Conservation (phyloP, 768 basidiomycete species). For the Brasilioporus rufonigricans region DNA sequence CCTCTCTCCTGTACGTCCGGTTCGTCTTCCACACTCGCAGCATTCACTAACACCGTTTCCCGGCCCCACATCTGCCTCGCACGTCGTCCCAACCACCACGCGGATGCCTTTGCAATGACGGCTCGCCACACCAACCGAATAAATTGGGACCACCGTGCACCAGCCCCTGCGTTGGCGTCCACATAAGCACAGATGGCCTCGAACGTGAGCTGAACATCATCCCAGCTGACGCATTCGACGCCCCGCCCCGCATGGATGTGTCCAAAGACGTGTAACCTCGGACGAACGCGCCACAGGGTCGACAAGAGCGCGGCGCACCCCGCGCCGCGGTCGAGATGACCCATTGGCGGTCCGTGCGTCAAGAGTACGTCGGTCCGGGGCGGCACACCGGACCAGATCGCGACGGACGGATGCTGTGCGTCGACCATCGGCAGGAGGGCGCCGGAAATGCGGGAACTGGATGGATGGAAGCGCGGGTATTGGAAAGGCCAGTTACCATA, state of each 20-base stretch:
- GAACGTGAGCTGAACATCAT: slow-evolving; percentile 27
- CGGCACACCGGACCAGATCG: slow-evolving; percentile 32
- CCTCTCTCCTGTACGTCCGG: slow-evolving; percentile 13
- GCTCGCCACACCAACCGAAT: slow-evolving; percentile 14
- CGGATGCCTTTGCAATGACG: slow-evolving; percentile 1
- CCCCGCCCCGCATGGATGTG: slow-evolving; percentile 42
- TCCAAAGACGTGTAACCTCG: slow-evolving; percentile 40
- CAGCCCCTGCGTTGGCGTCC: neutral
- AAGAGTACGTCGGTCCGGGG: slow-evolving; percentile 38
- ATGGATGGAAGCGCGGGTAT: slow-evolving; percentile 8
- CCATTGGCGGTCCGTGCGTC: slow-evolving; percentile 42
- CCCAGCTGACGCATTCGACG: slow-evolving; percentile 33
- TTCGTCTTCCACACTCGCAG: slow-evolving; percentile 26
- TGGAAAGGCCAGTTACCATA: slow-evolving; percentile 25
- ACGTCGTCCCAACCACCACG: slow-evolving; percentile 9
- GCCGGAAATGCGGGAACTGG: neutral
- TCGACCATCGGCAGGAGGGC: neutral
- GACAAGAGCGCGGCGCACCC: slow-evolving; percentile 36
- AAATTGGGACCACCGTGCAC: slow-evolving; percentile 16
- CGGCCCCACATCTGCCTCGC: slow-evolving; percentile 7
- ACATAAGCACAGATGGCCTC: slow-evolving; percentile 25
- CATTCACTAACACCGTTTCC: slow-evolving; percentile 33
- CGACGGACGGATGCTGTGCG: neutral
- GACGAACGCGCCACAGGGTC: slow-evolving; percentile 35
- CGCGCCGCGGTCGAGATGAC: slow-evolving; percentile 31